Evolutionary conservation across 129 eudicot genomes (phyloP), one percentile per base, ranked within the genome.

Genomic region (Helichrysum umbraculigerum): DNA sequence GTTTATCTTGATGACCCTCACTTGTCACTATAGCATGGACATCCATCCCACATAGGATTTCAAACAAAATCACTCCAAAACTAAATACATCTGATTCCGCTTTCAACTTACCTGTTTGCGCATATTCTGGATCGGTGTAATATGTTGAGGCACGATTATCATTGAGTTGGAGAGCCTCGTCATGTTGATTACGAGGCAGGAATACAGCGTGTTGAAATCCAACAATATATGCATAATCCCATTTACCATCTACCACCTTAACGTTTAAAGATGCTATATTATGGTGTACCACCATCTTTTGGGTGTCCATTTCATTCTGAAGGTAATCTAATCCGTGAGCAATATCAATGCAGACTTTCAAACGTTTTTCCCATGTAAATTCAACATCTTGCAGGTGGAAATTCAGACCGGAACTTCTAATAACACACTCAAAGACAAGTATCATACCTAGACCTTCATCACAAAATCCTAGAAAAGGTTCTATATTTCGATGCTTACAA

Each of bases 321-420:
- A 61, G 32, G 66, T 61, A 61, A 12, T 61, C 10, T 30, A 61
- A 61, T 60, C 32, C 66, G 34, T 60, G 66, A n/a, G 66, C 66
- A 60, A 60, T 22, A 21, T 60, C 34, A 22, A 60, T 17, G 32
- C 66, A 60, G 5, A 22, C 11, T 60, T 60, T 60, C 66, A 60
- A 60, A 22, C 66, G 66, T 21, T 60, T 22, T 11, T 60, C 66
- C 66, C 66, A 60, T 22, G 66, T 8, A 22, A 60, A 25, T 1
- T 3, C 4, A 60, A 5, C 5, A 1, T 3, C 0, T 8, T 22
- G 6, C 34, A 60, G 2, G 7, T 60, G 9, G 0, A 0, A 1
- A 1, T 22, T 2, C 22, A 60, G 66, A 22, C 22, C 20, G 2
- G 4, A 15, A 9, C 28, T 25, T 25, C 4, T 15, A 9, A 15